phyloP scores from a whole-genome alignment of 257 asterid species.

The Scutellaria baicalensis region DNA sequence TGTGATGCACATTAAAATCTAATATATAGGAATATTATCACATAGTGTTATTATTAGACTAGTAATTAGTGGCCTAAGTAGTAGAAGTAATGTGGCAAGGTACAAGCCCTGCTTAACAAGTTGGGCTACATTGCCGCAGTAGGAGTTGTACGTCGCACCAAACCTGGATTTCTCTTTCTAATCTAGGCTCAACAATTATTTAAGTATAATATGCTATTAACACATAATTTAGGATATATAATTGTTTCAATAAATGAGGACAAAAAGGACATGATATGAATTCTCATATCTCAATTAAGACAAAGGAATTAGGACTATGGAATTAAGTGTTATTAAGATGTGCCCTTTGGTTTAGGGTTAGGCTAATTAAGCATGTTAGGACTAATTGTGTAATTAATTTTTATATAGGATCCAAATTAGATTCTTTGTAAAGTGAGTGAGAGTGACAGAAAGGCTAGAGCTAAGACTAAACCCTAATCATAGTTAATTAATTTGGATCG shows the following conservation, averaged over 20 bases:
- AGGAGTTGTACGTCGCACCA: not conserved
- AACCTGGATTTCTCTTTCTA: not conserved
- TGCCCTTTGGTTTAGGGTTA: not conserved
- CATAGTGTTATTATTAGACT: too few relatives aligned
- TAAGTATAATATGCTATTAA: too few relatives aligned
- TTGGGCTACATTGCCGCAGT: not conserved
- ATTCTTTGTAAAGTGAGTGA: not conserved
- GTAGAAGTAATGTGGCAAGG: not conserved
- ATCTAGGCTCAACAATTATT: not conserved
- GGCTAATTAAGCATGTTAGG: not conserved
- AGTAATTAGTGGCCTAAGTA: not conserved
- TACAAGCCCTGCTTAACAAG: constrained; percentile 1
- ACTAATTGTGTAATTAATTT: not conserved
- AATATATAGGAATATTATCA: not conserved
- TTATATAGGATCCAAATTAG: not conserved
- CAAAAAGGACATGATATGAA: not conserved
- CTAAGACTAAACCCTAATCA: not conserved
- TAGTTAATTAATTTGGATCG: not conserved
- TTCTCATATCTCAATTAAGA: not conserved
- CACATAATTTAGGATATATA: too few relatives aligned
- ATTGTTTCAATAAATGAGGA: not conserved
- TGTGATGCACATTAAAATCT: not conserved
- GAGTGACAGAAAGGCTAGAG: not conserved
- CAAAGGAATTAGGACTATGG: not conserved
- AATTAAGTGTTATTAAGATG: not conserved